Base-by-base conservation (phyloP, 116 monocot species). In the Dioscorea cayenensis region DNA sequence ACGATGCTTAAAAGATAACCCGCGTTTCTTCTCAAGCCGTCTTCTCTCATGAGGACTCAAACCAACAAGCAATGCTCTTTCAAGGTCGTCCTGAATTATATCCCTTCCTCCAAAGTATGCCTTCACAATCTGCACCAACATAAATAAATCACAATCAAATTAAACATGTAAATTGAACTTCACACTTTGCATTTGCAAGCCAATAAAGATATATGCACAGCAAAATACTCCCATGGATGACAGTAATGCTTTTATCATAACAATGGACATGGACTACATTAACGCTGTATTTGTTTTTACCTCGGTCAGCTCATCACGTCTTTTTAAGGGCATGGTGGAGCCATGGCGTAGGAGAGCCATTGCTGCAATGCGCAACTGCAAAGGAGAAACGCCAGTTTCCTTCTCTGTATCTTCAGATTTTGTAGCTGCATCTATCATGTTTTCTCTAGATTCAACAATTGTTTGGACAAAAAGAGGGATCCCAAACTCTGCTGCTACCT, bases 341-440 rank as follows among this genome's bases (percentile, higher is more conserved):
- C 92, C 96, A 81, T 92, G 86, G 37, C 96, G 87, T 63, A 92
- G 69, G 59, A 96, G 87, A 66, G 96, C 96, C 96, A 96, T 90
- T 51, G 96, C 96, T 75, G 92, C 96, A 61, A 84, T 90, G 49
- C 96, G 81, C 72, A 96, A 74, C 65, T 96, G 90, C 73, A 96
- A 82, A 69, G 96, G 92, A 69, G 90, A 76, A 19, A 96, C 90
- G 67, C 96, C 96, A 29, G 60, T 73, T 66, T 81, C 84, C 38
- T 71, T 77, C 36, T 28, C 19, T 63, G n/a, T 76, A 50, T 35
- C 48, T 6, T 75, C 71, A 65, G 75, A 58, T 17, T 10, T 20
- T 20, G 69, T 63, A 36, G 64, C 17, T 50, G 71, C 51, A 71
- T 76, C 64, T 25, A 82, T 48, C 49, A 35, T 60, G 38, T 72